phyloP scores from a whole-genome alignment of 2,329 filamentous ascomycete genomes.

The Biscogniauxia sp. region DNA sequence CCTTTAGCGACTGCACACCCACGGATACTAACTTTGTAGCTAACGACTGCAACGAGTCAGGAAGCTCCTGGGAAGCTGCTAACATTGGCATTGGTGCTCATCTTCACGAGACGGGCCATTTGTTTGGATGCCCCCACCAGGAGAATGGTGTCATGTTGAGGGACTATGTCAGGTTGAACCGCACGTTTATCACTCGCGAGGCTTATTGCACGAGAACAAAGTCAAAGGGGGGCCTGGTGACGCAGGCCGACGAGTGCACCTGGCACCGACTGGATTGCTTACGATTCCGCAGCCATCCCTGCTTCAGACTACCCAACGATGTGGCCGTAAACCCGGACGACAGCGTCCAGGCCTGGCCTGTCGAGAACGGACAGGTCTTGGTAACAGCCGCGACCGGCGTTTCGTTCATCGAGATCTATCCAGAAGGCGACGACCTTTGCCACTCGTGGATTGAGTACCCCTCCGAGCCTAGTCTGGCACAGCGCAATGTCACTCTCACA shows the following conservation, averaged over 20 bases:
- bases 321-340: constrained; percentile 61
- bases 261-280: constrained; percentile 91
- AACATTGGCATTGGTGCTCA: constrained; percentile 93
- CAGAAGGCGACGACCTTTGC: constrained; percentile 78
- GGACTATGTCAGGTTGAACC: constrained; percentile 81
- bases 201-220: constrained; percentile 85
- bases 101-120: constrained; percentile 83
- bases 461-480: constrained; percentile 58
- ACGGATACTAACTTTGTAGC: constrained; percentile 78
- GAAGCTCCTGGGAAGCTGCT: constrained; percentile 92
- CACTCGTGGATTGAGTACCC: constrained; percentile 79
- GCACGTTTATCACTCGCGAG: constrained; percentile 78
- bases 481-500: constrained; percentile 70
- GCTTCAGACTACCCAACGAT: constrained; percentile 82
- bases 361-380: constrained; percentile 73
- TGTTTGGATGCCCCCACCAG: constrained; percentile 87
- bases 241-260: constrained; percentile 76
- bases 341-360: constrained; percentile 81
- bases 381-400: constrained; percentile 79
- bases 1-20: constrained; percentile 86
- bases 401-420: constrained; percentile 79
- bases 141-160: constrained; percentile 89
- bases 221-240: constrained; percentile 72
- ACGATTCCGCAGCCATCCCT: constrained; percentile 85
- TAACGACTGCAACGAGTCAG: constrained; percentile 83